phyloP scores from a whole-genome alignment of 495 filamentous ascomycete genomes.

The Clohesyomyces aquaticus region DNA sequence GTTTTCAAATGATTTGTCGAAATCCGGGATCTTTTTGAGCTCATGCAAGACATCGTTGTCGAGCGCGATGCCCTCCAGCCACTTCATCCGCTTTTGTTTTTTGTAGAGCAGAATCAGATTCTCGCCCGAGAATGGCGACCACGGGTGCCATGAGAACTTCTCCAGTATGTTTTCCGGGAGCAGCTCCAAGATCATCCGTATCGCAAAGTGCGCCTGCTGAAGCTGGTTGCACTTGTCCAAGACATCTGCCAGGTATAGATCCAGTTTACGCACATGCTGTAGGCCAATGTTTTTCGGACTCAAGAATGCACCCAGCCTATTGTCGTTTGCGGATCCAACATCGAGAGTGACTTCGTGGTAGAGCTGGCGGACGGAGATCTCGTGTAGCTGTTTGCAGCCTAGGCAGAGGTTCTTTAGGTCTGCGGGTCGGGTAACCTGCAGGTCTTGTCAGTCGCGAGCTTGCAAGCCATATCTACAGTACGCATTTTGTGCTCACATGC shows the following conservation, averaged over 20 bases:
- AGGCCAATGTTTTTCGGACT: constrained; percentile 49
- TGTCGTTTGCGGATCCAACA: constrained; percentile 44
- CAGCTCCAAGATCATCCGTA: constrained; percentile 49
- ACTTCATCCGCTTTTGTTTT: constrained; percentile 49
- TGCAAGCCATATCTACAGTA: too few species aligned
- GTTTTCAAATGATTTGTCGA: constrained; percentile 43
- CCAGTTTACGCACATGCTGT: constrained; percentile 43
- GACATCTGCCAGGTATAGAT: constrained; percentile 45
- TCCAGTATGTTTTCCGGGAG: constrained; percentile 49
- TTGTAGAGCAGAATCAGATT: constrained; percentile 48
- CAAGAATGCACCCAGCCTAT: constrained; percentile 44
- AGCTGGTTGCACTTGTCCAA: constrained; percentile 45
- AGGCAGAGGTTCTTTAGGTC: constrained; percentile 48
- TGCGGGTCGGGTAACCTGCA: constrained; percentile 46
- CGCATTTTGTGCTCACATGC: constrained; percentile 37
- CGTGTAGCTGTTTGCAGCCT: constrained; percentile 47
- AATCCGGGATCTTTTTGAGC: constrained; percentile 41
- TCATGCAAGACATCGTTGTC: constrained; percentile 42
- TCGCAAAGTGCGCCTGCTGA: constrained; percentile 46
- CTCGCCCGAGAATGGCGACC: constrained; percentile 46
- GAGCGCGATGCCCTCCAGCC: constrained; percentile 47
- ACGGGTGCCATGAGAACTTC: constrained; percentile 49
- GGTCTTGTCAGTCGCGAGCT: too few species aligned
- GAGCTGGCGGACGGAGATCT: constrained; percentile 46
- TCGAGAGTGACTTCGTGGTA: constrained; percentile 48